Conservation (phyloP, 2,329 filamentous ascomycete genomes). For the Rhinocladiella similis region DNA sequence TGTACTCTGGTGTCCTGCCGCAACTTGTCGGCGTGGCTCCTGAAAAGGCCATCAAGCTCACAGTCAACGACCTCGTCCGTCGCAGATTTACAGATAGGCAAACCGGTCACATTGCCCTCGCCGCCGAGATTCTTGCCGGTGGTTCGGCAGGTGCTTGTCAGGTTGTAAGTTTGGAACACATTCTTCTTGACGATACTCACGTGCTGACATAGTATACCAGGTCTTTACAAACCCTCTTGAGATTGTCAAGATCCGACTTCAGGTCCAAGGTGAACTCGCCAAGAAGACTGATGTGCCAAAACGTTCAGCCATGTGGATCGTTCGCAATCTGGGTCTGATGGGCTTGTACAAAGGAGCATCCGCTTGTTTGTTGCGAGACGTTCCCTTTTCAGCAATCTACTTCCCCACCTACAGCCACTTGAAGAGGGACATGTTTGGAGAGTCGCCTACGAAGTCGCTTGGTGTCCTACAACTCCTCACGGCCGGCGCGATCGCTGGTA, state of each 20-base stretch:
- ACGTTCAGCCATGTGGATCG: conserved; percentile 96
- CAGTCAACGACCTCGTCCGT: conserved; percentile 92
- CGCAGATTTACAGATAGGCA: conserved; percentile 71
- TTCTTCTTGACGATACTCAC: conserved; percentile 32
- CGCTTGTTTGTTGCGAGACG: conserved; percentile 90
- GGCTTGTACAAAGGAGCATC: conserved; percentile 96
- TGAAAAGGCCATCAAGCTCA: conserved; percentile 98
- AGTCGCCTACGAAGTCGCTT: conserved; percentile 77
- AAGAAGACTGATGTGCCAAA: conserved; percentile 82
- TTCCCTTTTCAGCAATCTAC: conserved; percentile 98
- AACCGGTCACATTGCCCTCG: conserved; percentile 68
- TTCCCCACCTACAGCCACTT: conserved; percentile 96
- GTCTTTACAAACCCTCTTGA: conserved; percentile 97
- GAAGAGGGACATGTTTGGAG: conserved; percentile 92
- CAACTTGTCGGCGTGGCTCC: conserved; percentile 98
- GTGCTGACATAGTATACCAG: conserved; percentile 42
- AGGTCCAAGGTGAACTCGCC: conserved; percentile 93
- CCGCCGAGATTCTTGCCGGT: conserved; percentile 80
- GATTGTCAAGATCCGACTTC: conserved; percentile 98
- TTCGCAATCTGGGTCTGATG: conserved; percentile 88
- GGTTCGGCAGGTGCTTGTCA: conserved; percentile 89
- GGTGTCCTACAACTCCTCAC: conserved; percentile 88
- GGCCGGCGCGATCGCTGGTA: conserved; percentile 89
- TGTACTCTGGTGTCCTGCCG: conserved; percentile 93
- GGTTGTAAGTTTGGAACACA: conserved; percentile 66